Evolutionary conservation across 169 alveolate species (phyloP).

Genomic region (Haemoproteus tartakovskyi): DNA sequence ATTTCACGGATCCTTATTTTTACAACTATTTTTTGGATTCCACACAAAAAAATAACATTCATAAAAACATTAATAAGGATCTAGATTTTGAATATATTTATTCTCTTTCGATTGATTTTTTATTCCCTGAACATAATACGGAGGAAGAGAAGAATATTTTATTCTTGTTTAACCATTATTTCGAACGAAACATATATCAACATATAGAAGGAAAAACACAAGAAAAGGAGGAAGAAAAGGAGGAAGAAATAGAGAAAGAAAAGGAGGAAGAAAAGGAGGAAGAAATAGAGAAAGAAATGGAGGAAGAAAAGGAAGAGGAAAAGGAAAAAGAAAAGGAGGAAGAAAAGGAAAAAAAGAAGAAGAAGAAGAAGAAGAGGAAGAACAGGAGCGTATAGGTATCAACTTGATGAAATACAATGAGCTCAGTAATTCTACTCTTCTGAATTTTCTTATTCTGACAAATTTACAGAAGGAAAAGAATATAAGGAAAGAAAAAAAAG

Average conservation of each 20-base stretch:
- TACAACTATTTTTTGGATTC: slow-evolving; percentile 36
- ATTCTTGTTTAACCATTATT: slow-evolving; percentile 2
- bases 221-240: neutral
- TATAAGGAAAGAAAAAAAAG: slow-evolving; percentile 45
- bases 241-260: neutral
- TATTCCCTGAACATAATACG: slow-evolving; percentile 34
- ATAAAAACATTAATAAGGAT: slow-evolving; percentile 4
- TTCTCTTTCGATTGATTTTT: slow-evolving; percentile 15
- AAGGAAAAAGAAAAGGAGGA: neutral
- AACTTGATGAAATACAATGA: slow-evolving; percentile 25
- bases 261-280: neutral
- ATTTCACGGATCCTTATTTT: slow-evolving; percentile 49
- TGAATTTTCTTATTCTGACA: slow-evolving; percentile 33
- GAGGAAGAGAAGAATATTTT: slow-evolving; percentile 23
- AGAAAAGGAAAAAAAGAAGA: neutral
- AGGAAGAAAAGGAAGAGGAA: neutral
- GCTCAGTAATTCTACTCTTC: slow-evolving; percentile 35
- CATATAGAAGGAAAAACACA: neutral
- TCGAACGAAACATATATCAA: neutral
- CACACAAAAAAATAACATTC: slow-evolving; percentile 8
- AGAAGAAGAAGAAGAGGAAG: neutral
- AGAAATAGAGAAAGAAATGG: neutral
- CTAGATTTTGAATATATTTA: slow-evolving; percentile 42
- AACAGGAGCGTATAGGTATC: neutral
- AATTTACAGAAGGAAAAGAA: slow-evolving; percentile 61